Conservation (phyloP, 352 stramenopile species). For the Thraustotheca clavata region DNA sequence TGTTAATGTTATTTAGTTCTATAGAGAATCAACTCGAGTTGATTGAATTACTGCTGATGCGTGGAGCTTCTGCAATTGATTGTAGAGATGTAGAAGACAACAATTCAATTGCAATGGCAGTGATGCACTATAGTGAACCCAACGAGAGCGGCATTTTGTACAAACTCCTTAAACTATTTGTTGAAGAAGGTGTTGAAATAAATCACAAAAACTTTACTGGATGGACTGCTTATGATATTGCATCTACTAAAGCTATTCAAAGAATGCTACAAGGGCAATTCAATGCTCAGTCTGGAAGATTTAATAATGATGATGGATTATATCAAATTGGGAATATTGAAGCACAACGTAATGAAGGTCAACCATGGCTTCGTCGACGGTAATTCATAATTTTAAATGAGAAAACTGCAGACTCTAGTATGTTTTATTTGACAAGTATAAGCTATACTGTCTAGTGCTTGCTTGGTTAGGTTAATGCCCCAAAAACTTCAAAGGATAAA, state of each 20-base stretch:
- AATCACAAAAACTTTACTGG: conserved; percentile 67
- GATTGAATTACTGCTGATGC: conserved; percentile 44
- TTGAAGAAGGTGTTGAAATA: conserved; percentile 34
- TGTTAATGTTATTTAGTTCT: not conserved
- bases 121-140: conserved; percentile 29
- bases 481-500: no score
- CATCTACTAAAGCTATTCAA: conserved; percentile 36
- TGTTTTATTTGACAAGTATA: no score
- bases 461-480: no score
- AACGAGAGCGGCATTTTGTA: conserved; percentile 23
- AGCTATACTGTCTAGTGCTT: no score
- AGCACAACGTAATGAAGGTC: conserved; percentile 4
- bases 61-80: conserved; percentile 19
- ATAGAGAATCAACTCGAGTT: conserved; percentile 31
- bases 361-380: conserved; percentile 9
- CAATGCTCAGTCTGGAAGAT: conserved; percentile 33
- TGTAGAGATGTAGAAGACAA: conserved; percentile 71
- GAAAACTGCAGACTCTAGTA: no score
- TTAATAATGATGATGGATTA: conserved; percentile 39
- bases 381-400: no score
- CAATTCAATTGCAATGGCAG: conserved; percentile 46
- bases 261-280: conserved; percentile 31
- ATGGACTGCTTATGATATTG: conserved; percentile 48
- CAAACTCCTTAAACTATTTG: conserved; percentile 27
- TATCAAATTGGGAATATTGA: conserved; percentile 22